Base-by-base conservation (phyloP, 2,329 filamentous ascomycete genomes). In the Diaporthe ampelina region DNA sequence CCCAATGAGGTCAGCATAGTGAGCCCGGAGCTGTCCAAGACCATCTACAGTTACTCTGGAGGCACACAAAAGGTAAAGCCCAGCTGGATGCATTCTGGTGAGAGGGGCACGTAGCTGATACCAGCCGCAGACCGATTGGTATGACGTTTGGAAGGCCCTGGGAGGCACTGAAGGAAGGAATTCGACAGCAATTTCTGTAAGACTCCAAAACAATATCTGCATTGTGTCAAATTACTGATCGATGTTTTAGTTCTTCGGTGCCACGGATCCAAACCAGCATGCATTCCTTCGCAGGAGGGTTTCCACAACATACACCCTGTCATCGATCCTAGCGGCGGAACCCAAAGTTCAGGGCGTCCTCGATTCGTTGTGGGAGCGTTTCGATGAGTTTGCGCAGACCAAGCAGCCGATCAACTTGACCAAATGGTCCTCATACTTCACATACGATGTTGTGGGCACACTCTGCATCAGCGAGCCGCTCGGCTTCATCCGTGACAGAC, bases 41-140 rank as follows among this genome's bases (percentile, higher is more conserved):
- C 57, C n/a, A 17, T 59, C 4, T 59, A 59, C 57, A 59, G 57
- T n/a, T 59, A 59, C n/a, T 59, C 57, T 3, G 57, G 57, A 59
- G 57, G 57, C 35, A 59, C 57, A 10, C 57, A 35, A 40, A 59
- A 59, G 57, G 57, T 8, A 59, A 59, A 17, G 24, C 11, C 21
- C n/a, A 15, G 13, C 2, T 4, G 4, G 15, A 37, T 35, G 5
- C 2, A 8, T 37, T 37, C 37, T 37, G 21, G 15, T 3, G 5
- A 11, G 21, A 24, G 29, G 21, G 10, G 3, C 15, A 4, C 8
- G 8, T 6, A 40, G 21, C 35, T 59, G 7, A 59, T 5, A 0
- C 35, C 21, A 4, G 8, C 6, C 13, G 17, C 57, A 59, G 57
- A 59, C 57, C 26, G 35, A 17, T 40, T 59, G 57, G 57, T 40